These are phyloP conservation scores for Hsuehochloa calcarea DNA, from an alignment of 176 grass and related monocot species.

Conservation along the genomic window DNA sequence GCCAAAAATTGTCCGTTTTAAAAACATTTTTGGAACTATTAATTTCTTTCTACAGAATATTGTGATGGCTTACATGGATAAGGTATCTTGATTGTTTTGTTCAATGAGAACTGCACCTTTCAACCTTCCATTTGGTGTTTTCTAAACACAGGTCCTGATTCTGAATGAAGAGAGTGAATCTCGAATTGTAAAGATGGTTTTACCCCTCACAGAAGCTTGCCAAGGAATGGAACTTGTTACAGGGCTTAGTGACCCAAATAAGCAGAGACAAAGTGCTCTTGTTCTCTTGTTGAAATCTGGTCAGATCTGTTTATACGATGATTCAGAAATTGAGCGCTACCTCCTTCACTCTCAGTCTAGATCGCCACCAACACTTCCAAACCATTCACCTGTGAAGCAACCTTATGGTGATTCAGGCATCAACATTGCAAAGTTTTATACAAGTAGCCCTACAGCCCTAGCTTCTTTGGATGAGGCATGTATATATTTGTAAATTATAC, in stretches of 20 bases:
- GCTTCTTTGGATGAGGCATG: slow-evolving; percentile 58
- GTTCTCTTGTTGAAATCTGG: slow-evolving; percentile 87
- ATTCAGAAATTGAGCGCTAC: slow-evolving; percentile 81
- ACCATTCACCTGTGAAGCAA: slow-evolving; percentile 55
- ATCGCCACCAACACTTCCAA: slow-evolving; percentile 70
- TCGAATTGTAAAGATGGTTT: slow-evolving; percentile 73
- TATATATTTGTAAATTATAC: slow-evolving; percentile 36
- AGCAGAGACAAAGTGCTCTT: slow-evolving; percentile 61
- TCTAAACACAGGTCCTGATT: slow-evolving; percentile 70
- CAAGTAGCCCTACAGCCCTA: slow-evolving; percentile 41
- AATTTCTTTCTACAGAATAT: slow-evolving; percentile 15
- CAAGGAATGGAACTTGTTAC: slow-evolving; percentile 67
- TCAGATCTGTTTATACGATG: slow-evolving; percentile 72
- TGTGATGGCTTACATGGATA: background rate
- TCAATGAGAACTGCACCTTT: slow-evolving; percentile 27
- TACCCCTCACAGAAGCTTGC: slow-evolving; percentile 84
- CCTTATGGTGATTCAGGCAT: slow-evolving; percentile 72
- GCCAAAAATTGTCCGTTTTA: background rate
- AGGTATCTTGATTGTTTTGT: slow-evolving; percentile 1
- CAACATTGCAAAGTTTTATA: slow-evolving; percentile 61
- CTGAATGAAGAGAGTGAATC: slow-evolving; percentile 75
- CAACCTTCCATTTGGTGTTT: slow-evolving; percentile 37
- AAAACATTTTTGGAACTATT: background rate
- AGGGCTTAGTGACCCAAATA: slow-evolving; percentile 66
- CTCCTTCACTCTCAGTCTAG: slow-evolving; percentile 76